phyloP scores from a whole-genome alignment of 805 yeast species.

The Wickerhamomyces rabaulensis region DNA sequence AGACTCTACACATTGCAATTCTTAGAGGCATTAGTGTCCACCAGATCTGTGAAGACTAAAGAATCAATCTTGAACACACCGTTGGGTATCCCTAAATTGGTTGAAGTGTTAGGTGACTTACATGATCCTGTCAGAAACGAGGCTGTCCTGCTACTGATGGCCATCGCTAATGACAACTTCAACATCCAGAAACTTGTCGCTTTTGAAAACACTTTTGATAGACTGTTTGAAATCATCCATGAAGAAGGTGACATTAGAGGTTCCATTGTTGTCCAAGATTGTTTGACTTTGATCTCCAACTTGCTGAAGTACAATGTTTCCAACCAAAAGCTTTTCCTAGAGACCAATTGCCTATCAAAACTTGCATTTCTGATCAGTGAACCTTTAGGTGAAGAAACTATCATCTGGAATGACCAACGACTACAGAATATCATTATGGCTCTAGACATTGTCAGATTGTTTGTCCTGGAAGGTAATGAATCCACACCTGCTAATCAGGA shows the following conservation, averaged over 20 bases:
- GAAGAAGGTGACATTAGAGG: constrained; percentile 90
- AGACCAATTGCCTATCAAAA: constrained; percentile 71
- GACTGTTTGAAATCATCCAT: constrained; percentile 68
- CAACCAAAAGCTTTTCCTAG: constrained; percentile 84
- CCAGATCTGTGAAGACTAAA: constrained; percentile 69
- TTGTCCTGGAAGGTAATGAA: constrained; percentile 70
- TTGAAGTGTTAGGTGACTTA: constrained; percentile 51
- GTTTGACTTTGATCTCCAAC: constrained; percentile 68
- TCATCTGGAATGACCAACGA: constrained; percentile 77
- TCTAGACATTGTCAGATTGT: constrained; percentile 66
- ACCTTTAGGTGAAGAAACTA: constrained; percentile 42
- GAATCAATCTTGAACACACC: constrained; percentile 71
- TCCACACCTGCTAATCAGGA: constrained; percentile 57
- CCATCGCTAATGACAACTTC: constrained; percentile 72
- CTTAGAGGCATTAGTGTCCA: constrained; percentile 73
- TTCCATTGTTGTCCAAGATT: constrained; percentile 86
- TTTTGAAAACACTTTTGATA: constrained; percentile 88
- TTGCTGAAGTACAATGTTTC: constrained; percentile 78
- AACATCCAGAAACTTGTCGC: constrained; percentile 92
- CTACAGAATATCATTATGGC: constrained; percentile 59
- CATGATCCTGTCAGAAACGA: constrained; percentile 90
- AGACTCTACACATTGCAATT: constrained; percentile 79
- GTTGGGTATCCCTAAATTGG: constrained; percentile 73
- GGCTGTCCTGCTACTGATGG: constrained; percentile 75
- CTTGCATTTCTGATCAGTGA: constrained; percentile 59